Evolutionary conservation across 768 basidiomycete species (phyloP), one percentile per base, ranked within the genome.

Genomic region (Serendipita vermifera): DNA sequence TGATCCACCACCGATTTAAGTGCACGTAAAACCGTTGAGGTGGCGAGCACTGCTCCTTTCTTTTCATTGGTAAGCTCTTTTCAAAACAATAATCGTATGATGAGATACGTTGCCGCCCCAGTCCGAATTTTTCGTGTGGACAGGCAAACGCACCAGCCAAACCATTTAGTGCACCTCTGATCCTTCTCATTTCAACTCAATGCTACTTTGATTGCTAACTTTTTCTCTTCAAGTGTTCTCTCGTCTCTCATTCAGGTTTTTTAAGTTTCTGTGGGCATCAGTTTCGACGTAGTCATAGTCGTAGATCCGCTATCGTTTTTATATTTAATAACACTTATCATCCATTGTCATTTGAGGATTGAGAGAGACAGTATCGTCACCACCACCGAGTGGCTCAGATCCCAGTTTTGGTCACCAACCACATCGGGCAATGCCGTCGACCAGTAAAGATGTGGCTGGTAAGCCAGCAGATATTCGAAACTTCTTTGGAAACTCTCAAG

Each of bases 111-210:
- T 51, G 46, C 46, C 46, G 46, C 46, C 46, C 46, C 46, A 51
- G 46, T 51, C 46, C 31, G 46, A 51, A 29, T n/a, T 26, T 11
- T 22, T 29, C 29, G 20, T 51, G 46, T 29, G 46, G 46, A 51
- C 46, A 51, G 46, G 46, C 46, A 51, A 26, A 51, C n/a, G 46
- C 46, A 22, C 24, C n/a, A 51, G 46, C 46, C 46, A 51, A 51
- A 51, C n/a, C 46, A 51, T 51, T 51, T 26, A 26, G 11, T 51
- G 46, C 46, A 51, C 11, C 27, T 51, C 46, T 51, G 46, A 51
- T 20, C 46, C 24, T n/a, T n/a, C n/a, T n/a, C n/a, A 43, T 9
- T 43, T n/a, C 15, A 41, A 20, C 15, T 26, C 15, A 20, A 9
- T n/a, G 17, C 6, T 20, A 26, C 31, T 29, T 31, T 15, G 11